Evolutionary conservation across 805 yeast genomes (phyloP).

Genomic region (Allodekkera sacchari): DNA sequence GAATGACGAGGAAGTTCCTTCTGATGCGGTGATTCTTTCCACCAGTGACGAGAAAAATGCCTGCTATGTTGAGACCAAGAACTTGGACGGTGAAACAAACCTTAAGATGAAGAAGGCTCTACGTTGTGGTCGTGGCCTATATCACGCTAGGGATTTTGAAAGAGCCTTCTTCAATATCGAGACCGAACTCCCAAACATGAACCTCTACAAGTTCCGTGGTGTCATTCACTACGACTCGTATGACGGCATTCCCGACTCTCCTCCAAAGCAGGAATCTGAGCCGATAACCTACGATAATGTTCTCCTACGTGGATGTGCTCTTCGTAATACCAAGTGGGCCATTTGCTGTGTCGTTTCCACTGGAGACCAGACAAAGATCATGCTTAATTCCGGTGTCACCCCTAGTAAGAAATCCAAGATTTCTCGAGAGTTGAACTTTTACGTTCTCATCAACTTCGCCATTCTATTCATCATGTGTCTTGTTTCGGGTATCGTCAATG

Average conservation of each 20-base stretch:
- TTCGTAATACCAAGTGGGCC: conserved; percentile 72
- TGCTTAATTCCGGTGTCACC: conserved; percentile 70
- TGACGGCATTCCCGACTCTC: conserved; percentile 22
- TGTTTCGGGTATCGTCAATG: conserved; percentile 62
- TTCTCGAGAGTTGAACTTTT: conserved; percentile 56
- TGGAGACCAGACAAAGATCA: conserved; percentile 67
- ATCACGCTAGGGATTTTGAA: conserved; percentile 51
- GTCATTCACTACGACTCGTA: conserved; percentile 44
- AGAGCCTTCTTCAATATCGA: conserved; percentile 53
- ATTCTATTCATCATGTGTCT: conserved; percentile 59
- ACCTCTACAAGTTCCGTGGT: conserved; percentile 60
- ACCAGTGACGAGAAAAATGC: conserved; percentile 62
- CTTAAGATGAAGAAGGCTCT: conserved; percentile 52
- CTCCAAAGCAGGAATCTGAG: conserved; percentile 33
- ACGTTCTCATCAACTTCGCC: conserved; percentile 55
- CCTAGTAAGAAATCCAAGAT: conserved; percentile 66
- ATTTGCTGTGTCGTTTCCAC: conserved; percentile 71
- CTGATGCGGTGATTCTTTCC: conserved; percentile 57
- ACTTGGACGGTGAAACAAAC: conserved; percentile 71
- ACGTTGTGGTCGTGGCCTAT: conserved; percentile 41
- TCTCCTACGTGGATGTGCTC: conserved; percentile 61
- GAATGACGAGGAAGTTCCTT: conserved; percentile 73
- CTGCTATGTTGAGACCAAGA: conserved; percentile 62
- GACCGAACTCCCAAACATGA: conserved; percentile 65
- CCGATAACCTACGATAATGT: conserved; percentile 55